Conservation (phyloP, 139 green algal genomes). For the Yamagishiella unicocca region DNA sequence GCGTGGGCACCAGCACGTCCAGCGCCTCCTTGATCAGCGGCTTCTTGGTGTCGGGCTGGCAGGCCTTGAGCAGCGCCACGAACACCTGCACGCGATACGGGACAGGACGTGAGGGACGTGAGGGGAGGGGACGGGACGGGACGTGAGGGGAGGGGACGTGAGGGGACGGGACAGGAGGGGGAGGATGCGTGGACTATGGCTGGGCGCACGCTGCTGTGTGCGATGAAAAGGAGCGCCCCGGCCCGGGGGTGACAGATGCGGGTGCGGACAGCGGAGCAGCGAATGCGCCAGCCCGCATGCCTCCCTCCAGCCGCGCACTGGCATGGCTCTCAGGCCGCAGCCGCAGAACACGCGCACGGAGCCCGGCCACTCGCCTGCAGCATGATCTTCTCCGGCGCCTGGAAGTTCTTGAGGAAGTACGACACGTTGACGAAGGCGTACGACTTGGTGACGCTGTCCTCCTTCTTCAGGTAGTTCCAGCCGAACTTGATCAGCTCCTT, state of each 20-base stretch:
- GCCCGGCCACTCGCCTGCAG: slow-evolving; percentile 75
- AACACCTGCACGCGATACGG: slow-evolving; percentile 93
- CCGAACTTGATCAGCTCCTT: slow-evolving; percentile 91
- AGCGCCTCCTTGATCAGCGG: slow-evolving; percentile 86
- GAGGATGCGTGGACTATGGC: too few species aligned
- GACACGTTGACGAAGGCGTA: slow-evolving; percentile 92
- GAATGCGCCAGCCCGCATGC: too few species aligned
- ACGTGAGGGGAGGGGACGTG: too few species aligned
- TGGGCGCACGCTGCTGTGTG: too few species aligned
- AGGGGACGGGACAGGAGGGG: too few species aligned
- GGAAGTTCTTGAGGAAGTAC: slow-evolving; percentile 89
- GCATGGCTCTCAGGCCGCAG: too few species aligned
- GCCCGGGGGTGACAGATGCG: too few species aligned
- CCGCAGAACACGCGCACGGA: too few species aligned
- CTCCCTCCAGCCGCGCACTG: too few species aligned
- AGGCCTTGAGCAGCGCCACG: slow-evolving; percentile 85
- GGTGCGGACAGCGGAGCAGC: too few species aligned
- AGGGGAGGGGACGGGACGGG: too few species aligned
- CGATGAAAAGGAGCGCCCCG: too few species aligned
- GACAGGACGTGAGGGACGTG: background rate
- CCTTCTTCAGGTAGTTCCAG: slow-evolving; percentile 92
- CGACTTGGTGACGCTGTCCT: slow-evolving; percentile 83
- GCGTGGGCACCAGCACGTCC: slow-evolving; percentile 88
- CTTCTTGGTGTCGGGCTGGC: slow-evolving; percentile 79
- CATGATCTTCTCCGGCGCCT: slow-evolving; percentile 87